phyloP scores from a whole-genome alignment of 108 stramenopile genomes.

The Nitzschia palea region DNA sequence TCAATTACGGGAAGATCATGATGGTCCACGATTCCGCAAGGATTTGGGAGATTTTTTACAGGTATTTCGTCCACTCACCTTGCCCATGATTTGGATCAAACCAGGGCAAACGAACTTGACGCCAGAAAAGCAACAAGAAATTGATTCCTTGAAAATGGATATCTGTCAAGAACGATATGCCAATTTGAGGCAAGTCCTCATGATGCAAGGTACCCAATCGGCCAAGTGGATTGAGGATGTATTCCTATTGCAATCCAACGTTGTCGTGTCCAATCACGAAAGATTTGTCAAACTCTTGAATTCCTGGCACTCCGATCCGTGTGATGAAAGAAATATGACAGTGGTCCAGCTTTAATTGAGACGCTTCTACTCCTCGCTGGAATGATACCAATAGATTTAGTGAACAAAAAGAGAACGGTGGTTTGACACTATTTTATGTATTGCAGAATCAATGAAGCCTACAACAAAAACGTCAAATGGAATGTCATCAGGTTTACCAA shows the following conservation, averaged over 20 bases:
- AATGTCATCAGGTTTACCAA: too few relatives aligned
- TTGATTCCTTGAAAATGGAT: constrained; percentile 30
- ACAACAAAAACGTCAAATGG: too few relatives aligned
- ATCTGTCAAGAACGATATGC: constrained; percentile 49
- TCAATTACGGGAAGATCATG: constrained; percentile 21
- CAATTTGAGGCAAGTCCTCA: constrained; percentile 37
- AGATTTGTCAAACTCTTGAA: constrained; percentile 25
- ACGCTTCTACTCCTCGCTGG: too few relatives aligned
- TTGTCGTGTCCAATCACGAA: constrained; percentile 36
- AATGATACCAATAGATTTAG: too few relatives aligned
- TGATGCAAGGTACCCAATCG: constrained; percentile 28
- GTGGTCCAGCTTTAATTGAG: too few relatives aligned
- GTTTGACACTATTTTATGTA: too few relatives aligned
- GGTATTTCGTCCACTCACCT: constrained; percentile 11
- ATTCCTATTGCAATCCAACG: constrained; percentile 48
- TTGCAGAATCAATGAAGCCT: too few relatives aligned
- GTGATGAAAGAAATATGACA: constrained; percentile 12
- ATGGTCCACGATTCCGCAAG: constrained; percentile 13
- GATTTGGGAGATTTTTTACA: constrained; percentile 50
- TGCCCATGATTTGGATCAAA: constrained; percentile 38
- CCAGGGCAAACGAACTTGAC: constrained; percentile 23
- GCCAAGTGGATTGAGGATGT: constrained; percentile 49
- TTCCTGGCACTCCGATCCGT: constrained; percentile 53
- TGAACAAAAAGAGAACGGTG: too few relatives aligned
- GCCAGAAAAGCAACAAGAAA: constrained; percentile 13